These are phyloP conservation scores for Kodamaea derodonti DNA, from an alignment of 1,139 yeast genomes.

Conservation along the genomic window DNA sequence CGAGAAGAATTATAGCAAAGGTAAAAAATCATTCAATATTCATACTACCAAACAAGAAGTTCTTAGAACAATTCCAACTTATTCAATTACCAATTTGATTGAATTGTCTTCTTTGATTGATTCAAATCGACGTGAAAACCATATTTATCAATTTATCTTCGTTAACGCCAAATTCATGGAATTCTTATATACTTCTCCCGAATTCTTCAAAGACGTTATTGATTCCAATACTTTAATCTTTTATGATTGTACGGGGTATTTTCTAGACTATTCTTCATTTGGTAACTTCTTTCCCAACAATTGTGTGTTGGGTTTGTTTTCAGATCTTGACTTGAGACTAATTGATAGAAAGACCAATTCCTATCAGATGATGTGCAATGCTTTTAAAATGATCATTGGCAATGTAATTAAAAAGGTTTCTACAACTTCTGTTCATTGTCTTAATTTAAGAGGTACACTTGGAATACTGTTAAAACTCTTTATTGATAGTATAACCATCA, in stretches of 20 bases:
- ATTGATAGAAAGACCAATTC: slow-evolving; percentile 4
- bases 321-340: slow-evolving; percentile 7
- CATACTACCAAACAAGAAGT: background rate
- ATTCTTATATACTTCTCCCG: slow-evolving; percentile 3
- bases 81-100: slow-evolving; percentile 3
- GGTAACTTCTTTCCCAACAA: slow-evolving; percentile 2
- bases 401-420: background rate
- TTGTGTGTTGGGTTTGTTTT: slow-evolving; percentile 3
- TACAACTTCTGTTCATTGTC: background rate
- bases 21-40: background rate
- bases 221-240: slow-evolving; percentile 4
- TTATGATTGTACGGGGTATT: slow-evolving; percentile 6
- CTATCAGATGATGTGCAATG: slow-evolving; percentile 4
- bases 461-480: background rate
- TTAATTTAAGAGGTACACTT: background rate
- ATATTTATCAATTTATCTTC: slow-evolving; percentile 5
- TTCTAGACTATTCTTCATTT: slow-evolving; percentile 1
- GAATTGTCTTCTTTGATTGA: slow-evolving; percentile 6
- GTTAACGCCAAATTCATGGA: slow-evolving; percentile 5
- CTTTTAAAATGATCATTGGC: slow-evolving; percentile 1
- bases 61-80: slow-evolving; percentile 1
- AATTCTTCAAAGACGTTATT: slow-evolving; percentile 3
- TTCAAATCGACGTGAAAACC: background rate
- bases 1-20: background rate
- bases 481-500: background rate